Evolutionary conservation across 495 filamentous ascomycete genomes (phyloP).

Genomic region (Bathelium albidoporum): DNA sequence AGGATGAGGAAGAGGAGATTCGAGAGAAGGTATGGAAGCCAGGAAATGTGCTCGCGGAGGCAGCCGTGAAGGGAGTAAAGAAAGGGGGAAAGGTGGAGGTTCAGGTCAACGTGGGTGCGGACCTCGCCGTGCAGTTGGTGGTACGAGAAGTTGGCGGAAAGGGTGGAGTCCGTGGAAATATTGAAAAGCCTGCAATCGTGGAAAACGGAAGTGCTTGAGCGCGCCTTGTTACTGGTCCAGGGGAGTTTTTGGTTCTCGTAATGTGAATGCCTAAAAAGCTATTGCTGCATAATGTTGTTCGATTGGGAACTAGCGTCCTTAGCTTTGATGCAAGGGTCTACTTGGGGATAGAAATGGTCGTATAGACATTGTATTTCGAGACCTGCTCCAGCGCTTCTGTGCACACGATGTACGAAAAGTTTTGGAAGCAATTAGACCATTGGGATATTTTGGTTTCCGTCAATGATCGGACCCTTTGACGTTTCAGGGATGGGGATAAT

Average conservation of each 20-base stretch:
- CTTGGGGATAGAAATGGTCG: neutral
- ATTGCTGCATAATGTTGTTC: neutral
- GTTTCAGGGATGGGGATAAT: neutral
- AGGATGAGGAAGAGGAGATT: constrained; percentile 79
- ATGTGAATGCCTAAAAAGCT: neutral
- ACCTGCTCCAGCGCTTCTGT: neutral
- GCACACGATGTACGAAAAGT: neutral
- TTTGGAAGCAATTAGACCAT: neutral
- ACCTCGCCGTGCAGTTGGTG: constrained; percentile 67
- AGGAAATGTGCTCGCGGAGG: constrained; percentile 73
- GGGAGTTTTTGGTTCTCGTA: neutral
- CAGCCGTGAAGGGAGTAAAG: constrained; percentile 68
- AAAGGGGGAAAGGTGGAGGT: constrained; percentile 89
- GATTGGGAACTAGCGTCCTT: neutral
- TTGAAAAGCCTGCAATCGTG: constrained; percentile 38
- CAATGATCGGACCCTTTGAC: neutral
- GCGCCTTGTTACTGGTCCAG: neutral
- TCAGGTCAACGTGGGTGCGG: constrained; percentile 70
- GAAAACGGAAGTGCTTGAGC: constrained; percentile 35
- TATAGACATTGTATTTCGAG: neutral
- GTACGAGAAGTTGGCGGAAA: constrained; percentile 78
- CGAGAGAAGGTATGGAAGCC: constrained; percentile 90
- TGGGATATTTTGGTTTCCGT: neutral
- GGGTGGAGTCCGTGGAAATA: constrained; percentile 65
- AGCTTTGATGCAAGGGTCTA: neutral